Conservation (phyloP, 768 basidiomycete species). For the Termitomyces titanicus region DNA sequence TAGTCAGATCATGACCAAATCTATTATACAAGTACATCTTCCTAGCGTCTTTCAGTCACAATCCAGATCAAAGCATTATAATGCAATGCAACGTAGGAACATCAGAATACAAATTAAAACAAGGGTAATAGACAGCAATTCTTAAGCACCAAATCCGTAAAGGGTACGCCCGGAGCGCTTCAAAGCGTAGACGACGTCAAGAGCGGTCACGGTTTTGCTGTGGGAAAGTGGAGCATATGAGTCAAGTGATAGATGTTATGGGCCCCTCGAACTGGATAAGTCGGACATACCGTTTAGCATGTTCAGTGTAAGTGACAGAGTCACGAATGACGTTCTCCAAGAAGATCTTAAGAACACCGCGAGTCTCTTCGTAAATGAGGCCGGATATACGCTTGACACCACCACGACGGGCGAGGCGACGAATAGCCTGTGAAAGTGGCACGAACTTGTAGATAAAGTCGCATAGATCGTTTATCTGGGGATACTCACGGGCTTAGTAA, state of each 20-base stretch:
- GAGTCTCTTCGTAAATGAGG: conserved; percentile 79
- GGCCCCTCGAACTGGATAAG: no score
- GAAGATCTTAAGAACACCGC: conserved; percentile 76
- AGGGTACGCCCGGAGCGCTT: conserved; percentile 76
- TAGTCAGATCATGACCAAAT: neutral
- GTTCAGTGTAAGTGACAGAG: conserved; percentile 80
- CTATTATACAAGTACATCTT: neutral
- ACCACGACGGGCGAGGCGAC: conserved; percentile 81
- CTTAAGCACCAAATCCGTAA: conserved; percentile 77
- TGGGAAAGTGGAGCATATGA: conserved; percentile 6
- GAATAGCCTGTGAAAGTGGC: conserved; percentile 58
- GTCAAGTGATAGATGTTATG: conserved; percentile 1
- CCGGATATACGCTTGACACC: conserved; percentile 80
- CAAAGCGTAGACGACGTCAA: conserved; percentile 77
- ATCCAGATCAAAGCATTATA: neutral
- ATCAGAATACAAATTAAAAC: neutral
- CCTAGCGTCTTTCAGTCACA: neutral
- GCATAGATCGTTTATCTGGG: neutral
- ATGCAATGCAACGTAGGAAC: neutral
- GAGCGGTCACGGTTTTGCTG: conserved; percentile 82
- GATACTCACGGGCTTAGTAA: conserved; percentile 13
- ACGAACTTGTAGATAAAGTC: conserved; percentile 20
- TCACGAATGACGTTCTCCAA: conserved; percentile 49
- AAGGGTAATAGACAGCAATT: neutral
- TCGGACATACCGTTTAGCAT: conserved; percentile 73